Conservation (phyloP, 2,329 filamentous ascomycete genomes). For the Penicillium hordei region DNA sequence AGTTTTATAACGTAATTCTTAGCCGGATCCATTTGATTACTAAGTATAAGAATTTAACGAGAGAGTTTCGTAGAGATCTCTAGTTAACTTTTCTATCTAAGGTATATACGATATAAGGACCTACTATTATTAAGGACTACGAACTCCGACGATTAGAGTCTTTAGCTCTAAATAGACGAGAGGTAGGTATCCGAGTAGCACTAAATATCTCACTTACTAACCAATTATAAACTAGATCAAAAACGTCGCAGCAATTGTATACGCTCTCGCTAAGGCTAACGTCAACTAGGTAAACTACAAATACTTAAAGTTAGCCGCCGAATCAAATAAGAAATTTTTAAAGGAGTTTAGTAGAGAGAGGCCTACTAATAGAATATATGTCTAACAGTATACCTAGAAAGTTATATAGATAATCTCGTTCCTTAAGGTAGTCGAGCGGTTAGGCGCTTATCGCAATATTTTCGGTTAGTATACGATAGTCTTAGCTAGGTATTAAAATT, state of each 20-base stretch:
- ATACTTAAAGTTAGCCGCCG: conserved; percentile 13
- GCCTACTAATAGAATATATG: conserved; percentile 11
- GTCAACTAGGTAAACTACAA: conserved; percentile 11
- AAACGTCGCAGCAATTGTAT: conserved; percentile 16
- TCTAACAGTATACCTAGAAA: conserved; percentile 9
- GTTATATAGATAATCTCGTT: not conserved
- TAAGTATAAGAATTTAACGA: conserved; percentile 32
- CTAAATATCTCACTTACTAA: conserved; percentile 14
- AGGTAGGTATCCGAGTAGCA: no score
- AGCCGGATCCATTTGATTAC: conserved; percentile 37
- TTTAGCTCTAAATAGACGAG: conserved; percentile 17
- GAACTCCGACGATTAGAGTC: conserved; percentile 10
- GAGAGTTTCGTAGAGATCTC: conserved; percentile 26
- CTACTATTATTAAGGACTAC: conserved; percentile 10
- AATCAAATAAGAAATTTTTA: conserved; percentile 16
- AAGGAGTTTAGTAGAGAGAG: conserved; percentile 14
- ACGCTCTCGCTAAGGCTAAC: conserved; percentile 17
- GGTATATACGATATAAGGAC: conserved; percentile 16
- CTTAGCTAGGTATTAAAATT: no score
- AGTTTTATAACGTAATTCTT: conserved; percentile 40
- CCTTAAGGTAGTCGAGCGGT: not conserved
- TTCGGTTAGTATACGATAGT: conserved; percentile 9
- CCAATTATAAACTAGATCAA: no score
- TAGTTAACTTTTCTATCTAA: conserved; percentile 30
- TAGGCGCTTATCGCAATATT: conserved; percentile 5